Conservation (phyloP, 768 basidiomycete genomes). For the Tylopilus sp. region DNA sequence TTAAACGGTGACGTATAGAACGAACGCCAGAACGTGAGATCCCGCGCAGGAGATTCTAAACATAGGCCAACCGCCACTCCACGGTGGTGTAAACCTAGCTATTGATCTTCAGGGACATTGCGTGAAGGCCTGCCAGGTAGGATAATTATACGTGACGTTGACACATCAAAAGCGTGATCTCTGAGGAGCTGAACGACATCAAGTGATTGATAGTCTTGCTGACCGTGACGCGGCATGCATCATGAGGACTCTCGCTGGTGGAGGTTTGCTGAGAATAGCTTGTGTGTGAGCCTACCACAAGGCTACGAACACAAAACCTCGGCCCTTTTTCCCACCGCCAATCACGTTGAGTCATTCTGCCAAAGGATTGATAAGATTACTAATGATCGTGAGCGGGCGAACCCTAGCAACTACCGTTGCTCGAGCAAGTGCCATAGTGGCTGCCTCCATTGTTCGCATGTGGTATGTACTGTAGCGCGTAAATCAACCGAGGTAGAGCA, state of each 20-base stretch:
- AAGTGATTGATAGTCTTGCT: too few species aligned
- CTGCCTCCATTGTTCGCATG: slow-evolving; percentile 4
- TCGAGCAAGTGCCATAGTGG: background rate
- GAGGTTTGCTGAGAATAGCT: too few species aligned
- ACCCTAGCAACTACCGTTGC: background rate
- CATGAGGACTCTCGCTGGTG: too few species aligned
- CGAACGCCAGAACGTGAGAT: too few species aligned
- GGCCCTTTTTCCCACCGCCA: background rate
- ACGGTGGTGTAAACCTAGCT: background rate
- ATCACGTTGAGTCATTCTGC: background rate
- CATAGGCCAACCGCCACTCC: background rate
- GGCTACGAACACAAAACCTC: background rate
- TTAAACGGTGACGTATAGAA: background rate
- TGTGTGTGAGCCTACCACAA: too few species aligned
- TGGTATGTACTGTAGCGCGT: background rate
- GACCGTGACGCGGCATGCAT: too few species aligned
- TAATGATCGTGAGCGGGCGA: background rate
- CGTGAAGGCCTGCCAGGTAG: too few species aligned
- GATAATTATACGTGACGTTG: too few species aligned
- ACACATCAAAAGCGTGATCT: background rate
- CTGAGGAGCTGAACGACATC: too few species aligned
- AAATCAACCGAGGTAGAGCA: slow-evolving; percentile 4
- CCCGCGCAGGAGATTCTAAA: too few species aligned
- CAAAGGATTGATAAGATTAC: background rate
- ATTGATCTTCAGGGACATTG: background rate